Conservation (phyloP, 2,329 filamentous ascomycete species). For the Penicillium occitanis region DNA sequence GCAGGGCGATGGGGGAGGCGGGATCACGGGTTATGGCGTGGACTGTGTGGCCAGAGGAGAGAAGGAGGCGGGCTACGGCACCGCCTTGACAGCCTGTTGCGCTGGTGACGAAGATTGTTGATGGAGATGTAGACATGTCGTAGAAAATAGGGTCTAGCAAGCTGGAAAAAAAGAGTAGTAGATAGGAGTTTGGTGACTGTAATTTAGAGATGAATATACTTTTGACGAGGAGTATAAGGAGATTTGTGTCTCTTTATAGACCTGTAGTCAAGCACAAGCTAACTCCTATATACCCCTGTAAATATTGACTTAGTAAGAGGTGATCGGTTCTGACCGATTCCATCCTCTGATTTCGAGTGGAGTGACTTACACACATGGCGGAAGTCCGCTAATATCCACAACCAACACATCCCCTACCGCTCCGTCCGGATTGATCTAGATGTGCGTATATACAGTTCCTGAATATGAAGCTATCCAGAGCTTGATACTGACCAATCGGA, state of each 20-base stretch:
- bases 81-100: conserved; percentile 36
- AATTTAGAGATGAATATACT: background rate
- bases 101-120: conserved; percentile 31
- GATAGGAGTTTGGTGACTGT: background rate
- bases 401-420: too few relatives aligned
- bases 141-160: background rate
- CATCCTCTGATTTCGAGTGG: too few relatives aligned
- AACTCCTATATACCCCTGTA: too few relatives aligned
- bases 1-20: conserved; percentile 28
- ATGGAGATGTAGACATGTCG: conserved; percentile 12
- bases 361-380: background rate
- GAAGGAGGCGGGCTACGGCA: conserved; percentile 31
- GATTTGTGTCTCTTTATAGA: too few relatives aligned
- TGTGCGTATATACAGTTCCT: background rate
- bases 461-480: background rate
- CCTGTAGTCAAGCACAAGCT: too few relatives aligned
- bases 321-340: too few relatives aligned
- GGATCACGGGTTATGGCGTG: conserved; percentile 37
- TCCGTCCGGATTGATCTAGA: background rate
- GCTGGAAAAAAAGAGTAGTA: background rate
- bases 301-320: too few relatives aligned
- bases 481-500: background rate
- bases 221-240: background rate
- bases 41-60: conserved; percentile 29
- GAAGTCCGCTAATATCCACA: background rate